A percentile compares a stretch with the other conserved stretches of the same genome.
Evolutionary conservation across 495 filamentous ascomycete species (phyloP).

Genomic region (Aspergillus taichungensis): DNA sequence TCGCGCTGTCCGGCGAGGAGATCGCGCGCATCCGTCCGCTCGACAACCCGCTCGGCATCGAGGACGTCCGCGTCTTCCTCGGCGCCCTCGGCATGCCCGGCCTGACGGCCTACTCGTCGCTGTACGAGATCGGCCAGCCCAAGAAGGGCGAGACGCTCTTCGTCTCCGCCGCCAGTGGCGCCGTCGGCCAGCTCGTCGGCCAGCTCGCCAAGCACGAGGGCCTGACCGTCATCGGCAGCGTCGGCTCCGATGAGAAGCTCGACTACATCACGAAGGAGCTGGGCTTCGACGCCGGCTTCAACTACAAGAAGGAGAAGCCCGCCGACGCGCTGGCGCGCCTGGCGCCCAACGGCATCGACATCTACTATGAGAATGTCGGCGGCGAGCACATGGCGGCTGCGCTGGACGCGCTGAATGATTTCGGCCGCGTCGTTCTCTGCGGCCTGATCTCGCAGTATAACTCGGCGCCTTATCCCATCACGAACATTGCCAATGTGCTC

Average conservation of each 20-base stretch:
- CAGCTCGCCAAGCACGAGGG: conserved; percentile 85
- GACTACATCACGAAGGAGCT: conserved; percentile 58
- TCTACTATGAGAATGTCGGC: conserved; percentile 95
- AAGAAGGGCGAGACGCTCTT: conserved; percentile 87
- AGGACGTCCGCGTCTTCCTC: conserved; percentile 45
- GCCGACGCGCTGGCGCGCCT: conserved; percentile 61
- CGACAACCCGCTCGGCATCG: conserved; percentile 37
- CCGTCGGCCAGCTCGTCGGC: conserved; percentile 77
- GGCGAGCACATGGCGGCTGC: conserved; percentile 80
- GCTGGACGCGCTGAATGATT: conserved; percentile 56
- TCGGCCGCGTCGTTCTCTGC: conserved; percentile 61
- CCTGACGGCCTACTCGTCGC: conserved; percentile 69
- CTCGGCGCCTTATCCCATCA: conserved; percentile 54
- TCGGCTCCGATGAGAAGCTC: conserved; percentile 59
- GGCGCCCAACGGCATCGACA: conserved; percentile 78
- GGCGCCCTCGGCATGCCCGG: conserved; percentile 84
- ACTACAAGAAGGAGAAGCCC: conserved; percentile 68
- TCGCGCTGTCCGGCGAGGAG: conserved; percentile 20
- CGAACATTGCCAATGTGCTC: conserved; percentile 49
- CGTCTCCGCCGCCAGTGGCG: conserved; percentile 71
- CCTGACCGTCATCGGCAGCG: conserved; percentile 72
- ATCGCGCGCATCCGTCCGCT: conserved; percentile 24
- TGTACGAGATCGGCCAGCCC: conserved; percentile 77
- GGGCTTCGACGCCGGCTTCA: conserved; percentile 62
- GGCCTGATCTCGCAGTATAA: conserved; percentile 80